phyloP scores from a whole-genome alignment of 164 flowering plant species.

The Chimonanthus praecox region DNA sequence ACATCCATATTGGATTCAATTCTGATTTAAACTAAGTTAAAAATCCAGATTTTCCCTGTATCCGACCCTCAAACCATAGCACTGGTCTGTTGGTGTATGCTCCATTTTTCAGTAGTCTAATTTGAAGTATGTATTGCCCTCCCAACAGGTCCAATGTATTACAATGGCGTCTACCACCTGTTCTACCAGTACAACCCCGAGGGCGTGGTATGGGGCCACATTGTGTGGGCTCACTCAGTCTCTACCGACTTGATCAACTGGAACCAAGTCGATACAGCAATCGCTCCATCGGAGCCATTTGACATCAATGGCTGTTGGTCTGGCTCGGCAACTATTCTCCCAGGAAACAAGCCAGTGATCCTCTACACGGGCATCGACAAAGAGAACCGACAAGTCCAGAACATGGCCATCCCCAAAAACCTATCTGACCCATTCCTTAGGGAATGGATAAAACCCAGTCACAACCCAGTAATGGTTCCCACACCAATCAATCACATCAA shows the following conservation, averaged over 20 bases:
- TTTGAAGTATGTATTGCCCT: not conserved
- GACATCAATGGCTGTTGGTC: constrained; percentile 47
- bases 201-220: constrained; percentile 45
- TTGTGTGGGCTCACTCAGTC: constrained; percentile 49
- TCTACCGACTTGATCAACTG: constrained; percentile 50
- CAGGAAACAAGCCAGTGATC: constrained; percentile 32
- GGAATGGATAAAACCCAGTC: constrained; percentile 37
- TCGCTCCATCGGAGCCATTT: constrained; percentile 28
- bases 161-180: constrained; percentile 32
- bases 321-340: constrained; percentile 52
- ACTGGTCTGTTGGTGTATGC: not conserved
- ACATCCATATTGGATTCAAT: not conserved
- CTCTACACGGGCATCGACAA: constrained; percentile 45
- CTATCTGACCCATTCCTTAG: constrained; percentile 35
- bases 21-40: not conserved
- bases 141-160: constrained; percentile 31
- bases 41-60: not conserved
- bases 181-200: constrained; percentile 42
- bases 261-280: constrained; percentile 31
- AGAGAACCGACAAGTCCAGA: constrained; percentile 30
- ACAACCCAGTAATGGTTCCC: constrained; percentile 37
- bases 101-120: not conserved
- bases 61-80: not conserved
- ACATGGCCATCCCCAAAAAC: constrained; percentile 41
- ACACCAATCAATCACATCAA: constrained; percentile 11